A percentile compares a stretch with the other conserved stretches of the same genome.
Evolutionary conservation across 495 filamentous ascomycete species (phyloP).

Genomic region (Aspergillus sparsus): DNA sequence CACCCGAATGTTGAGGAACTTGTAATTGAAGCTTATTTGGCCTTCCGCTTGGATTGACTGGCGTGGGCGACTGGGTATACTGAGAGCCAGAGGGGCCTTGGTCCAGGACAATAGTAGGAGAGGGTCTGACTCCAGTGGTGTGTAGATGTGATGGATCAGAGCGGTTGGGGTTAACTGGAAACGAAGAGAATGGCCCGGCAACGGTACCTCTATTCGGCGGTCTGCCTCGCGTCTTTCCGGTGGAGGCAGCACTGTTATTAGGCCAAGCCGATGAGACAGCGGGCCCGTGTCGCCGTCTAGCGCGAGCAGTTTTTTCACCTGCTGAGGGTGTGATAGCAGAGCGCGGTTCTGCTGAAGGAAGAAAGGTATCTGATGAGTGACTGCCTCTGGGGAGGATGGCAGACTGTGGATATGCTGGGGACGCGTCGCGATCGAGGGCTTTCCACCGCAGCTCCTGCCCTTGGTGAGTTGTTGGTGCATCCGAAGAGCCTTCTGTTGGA

Average conservation of each 20-base stretch:
- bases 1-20: slow-evolving; percentile 74
- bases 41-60: slow-evolving; percentile 27
- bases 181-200: slow-evolving; percentile 81
- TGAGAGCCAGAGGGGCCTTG: slow-evolving; percentile 29
- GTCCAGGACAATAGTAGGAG: slow-evolving; percentile 30
- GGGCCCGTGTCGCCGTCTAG: slow-evolving; percentile 79
- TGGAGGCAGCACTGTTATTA: slow-evolving; percentile 61
- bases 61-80: slow-evolving; percentile 36
- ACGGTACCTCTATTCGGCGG: slow-evolving; percentile 79
- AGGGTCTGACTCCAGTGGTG: slow-evolving; percentile 31
- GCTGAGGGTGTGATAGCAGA: slow-evolving; percentile 67
- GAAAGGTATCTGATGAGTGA: slow-evolving; percentile 49
- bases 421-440: slow-evolving; percentile 52
- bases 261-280: slow-evolving; percentile 96
- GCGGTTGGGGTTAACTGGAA: slow-evolving; percentile 68
- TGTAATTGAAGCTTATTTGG: slow-evolving; percentile 70
- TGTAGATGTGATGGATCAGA: slow-evolving; percentile 36
- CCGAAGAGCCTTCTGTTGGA: slow-evolving; percentile 27
- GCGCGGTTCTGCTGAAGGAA: slow-evolving; percentile 59
- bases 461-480: slow-evolving; percentile 29
- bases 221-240: slow-evolving; percentile 77
- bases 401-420: slow-evolving; percentile 74
- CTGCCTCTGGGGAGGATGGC: slow-evolving; percentile 67
- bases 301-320: slow-evolving; percentile 49
- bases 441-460: slow-evolving; percentile 51